Base-by-base conservation (phyloP, 805 yeast species). In the Nakazawaea ambrosiae region DNA sequence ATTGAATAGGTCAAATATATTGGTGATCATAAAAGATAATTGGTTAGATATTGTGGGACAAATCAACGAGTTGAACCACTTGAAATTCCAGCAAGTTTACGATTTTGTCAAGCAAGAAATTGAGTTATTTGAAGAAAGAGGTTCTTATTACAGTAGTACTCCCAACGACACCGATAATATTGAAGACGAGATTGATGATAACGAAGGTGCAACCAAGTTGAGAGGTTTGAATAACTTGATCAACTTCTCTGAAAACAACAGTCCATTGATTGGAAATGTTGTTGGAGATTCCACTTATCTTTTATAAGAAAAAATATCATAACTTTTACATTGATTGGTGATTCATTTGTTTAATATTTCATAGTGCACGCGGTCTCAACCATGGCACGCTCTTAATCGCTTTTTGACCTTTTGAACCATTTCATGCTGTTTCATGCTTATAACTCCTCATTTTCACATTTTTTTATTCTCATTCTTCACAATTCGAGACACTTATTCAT, bases 1-100 rank as follows among this genome's bases (percentile, higher is more conserved):
- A 29, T 58, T 56, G 31, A 57, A 52, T 39, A 54, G 47, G 35
- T 60, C 59, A 32, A 60, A 61, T 42, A 47, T 61, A 5, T 43
- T 58, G 20, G 24, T 58, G 9, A 41, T 55, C 7, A 54, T 58
- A 15, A 55, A 56, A 37, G 54, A 59, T 20, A 50, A 51, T 35
- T 60, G 63, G 65, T 36, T 54, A 9, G 42, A 44, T 7, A 47
- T 49, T 24, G 40, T 60, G 27, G 45, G 43, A 31, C 44, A 48
- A 27, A 47, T 58, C n/a, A 58, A 60, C 39, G 51, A 50, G 25
- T 41, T 51, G 18, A 58, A 59, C 40, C 46, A 55, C 26, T 45
- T 50, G 40, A 43, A 49, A 20, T 61, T 61, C 31, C 30, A 37
- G 3, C 42, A 46, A 23, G 47, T 57, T 27, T 49, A 46, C 33